Evolutionary conservation across 2,329 filamentous ascomycete genomes (phyloP), one percentile per base, ranked within the genome.

Genomic region (Phialocephala sp.): DNA sequence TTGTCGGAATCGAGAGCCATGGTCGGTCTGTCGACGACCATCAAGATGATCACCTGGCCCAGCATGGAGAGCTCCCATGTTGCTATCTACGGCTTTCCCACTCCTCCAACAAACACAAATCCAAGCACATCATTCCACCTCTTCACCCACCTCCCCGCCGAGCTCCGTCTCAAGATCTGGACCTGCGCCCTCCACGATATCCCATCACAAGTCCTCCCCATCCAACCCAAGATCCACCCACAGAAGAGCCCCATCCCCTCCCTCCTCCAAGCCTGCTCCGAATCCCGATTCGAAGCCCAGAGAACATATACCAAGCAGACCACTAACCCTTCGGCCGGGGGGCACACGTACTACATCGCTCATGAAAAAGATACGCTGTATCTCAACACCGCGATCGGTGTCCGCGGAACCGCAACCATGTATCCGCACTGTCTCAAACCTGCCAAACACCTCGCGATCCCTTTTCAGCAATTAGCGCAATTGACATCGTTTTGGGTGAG

Each of bases 111-210:
- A 24, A 20, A 32, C 3, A 6, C 41, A 47, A 11, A 27, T 14
- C 36, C 47, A 50, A 15, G 20, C n/a, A 32, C 27, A 32, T 3
- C 3, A 32, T 63, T 63, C 54, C 54, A 27, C 20, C 55, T 57
- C 54, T 63, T 63, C 54, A 32, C 18, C 32, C 36, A 36, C 14
- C 60, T 63, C 12, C 60, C 60, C 2, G 37, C 35, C n/a, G 60
- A 63, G n/a, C 52, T 63, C 32, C 60, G 60, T 36, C 43, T 22
- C 54, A 63, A 58, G 27, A 58, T 58, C 4, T 63, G 32, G 39
- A 24, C 22, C 41, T 39, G 58, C 41, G 54, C 60, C 32, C 32
- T 63, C 24, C 22, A 47, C 39, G 52, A 58, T 20, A 37, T 45
- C 32, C 14, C 8, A 3, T 27, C 37, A 6, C 60, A 45, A 8